Evolutionary conservation across 2,329 filamentous ascomycete genomes (phyloP).

Genomic region (Colletotrichum sp.): DNA sequence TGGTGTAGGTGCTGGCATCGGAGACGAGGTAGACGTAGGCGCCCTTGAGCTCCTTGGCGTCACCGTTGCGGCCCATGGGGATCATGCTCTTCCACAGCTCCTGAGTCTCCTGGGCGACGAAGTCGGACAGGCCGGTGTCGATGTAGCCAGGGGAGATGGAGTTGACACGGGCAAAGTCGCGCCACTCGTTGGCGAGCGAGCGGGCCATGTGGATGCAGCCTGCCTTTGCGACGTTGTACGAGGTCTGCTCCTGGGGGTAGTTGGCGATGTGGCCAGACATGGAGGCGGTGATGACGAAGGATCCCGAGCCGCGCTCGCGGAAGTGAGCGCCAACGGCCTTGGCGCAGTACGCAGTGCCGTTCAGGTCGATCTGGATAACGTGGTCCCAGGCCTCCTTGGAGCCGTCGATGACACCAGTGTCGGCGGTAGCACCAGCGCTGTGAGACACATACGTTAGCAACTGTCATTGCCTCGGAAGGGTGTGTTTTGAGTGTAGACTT

Average conservation of each 20-base stretch:
- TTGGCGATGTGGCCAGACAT: constrained; percentile 77
- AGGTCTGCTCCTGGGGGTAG: constrained; percentile 70
- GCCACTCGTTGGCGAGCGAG: constrained; percentile 68
- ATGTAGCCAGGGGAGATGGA: constrained; percentile 73
- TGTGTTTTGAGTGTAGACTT: constrained; percentile 40
- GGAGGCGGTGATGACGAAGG: constrained; percentile 72
- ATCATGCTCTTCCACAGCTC: constrained; percentile 77
- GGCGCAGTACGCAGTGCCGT: constrained; percentile 74
- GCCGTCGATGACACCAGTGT: constrained; percentile 71
- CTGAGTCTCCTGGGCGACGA: constrained; percentile 71
- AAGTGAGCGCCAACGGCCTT: constrained; percentile 69
- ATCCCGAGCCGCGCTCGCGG: constrained; percentile 66
- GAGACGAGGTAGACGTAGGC: constrained; percentile 80
- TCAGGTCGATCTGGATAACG: constrained; percentile 68
- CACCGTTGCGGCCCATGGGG: constrained; percentile 73
- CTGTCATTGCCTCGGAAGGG: background rate
- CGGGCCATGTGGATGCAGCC: constrained; percentile 54
- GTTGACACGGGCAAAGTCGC: constrained; percentile 70
- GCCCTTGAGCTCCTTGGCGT: constrained; percentile 74
- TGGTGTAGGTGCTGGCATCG: constrained; percentile 78
- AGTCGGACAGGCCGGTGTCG: constrained; percentile 70
- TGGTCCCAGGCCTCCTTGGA: constrained; percentile 70
- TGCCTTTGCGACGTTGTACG: constrained; percentile 70
- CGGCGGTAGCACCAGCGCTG: constrained; percentile 71
- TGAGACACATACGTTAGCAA: background rate